Conservation (phyloP, 2,329 filamentous ascomycete genomes). For the Neoscytalidium dimidiatum region DNA sequence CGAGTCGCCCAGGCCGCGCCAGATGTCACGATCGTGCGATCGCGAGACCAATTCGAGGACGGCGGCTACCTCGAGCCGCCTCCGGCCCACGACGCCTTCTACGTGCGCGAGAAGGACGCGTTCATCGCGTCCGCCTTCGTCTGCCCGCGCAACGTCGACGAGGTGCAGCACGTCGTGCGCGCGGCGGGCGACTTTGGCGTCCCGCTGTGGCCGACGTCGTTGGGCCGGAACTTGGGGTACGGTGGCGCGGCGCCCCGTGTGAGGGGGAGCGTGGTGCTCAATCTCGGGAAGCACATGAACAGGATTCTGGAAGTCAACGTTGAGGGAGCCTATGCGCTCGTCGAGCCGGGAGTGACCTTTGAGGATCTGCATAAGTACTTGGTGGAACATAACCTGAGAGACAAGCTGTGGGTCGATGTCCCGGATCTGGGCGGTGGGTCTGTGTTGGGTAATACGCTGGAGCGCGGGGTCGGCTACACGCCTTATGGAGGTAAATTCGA, state of each 20-base stretch:
- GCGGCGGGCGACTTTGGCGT: slow-evolving; percentile 38
- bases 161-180: slow-evolving; percentile 34
- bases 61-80: slow-evolving; percentile 26
- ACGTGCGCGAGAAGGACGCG: slow-evolving; percentile 45
- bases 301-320: slow-evolving; percentile 42
- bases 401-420: slow-evolving; percentile 46
- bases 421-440: slow-evolving; percentile 38
- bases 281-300: slow-evolving; percentile 47
- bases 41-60: slow-evolving; percentile 21
- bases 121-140: slow-evolving; percentile 47
- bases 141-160: slow-evolving; percentile 45
- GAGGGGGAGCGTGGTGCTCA: slow-evolving; percentile 48
- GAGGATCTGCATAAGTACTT: slow-evolving; percentile 48
- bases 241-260: slow-evolving; percentile 52
- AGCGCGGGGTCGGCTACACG: slow-evolving; percentile 39
- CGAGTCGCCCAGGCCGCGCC: background rate
- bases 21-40: slow-evolving; percentile 22
- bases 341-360: slow-evolving; percentile 53
- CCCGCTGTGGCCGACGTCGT: slow-evolving; percentile 36
- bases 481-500: slow-evolving; percentile 39
- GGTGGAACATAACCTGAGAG: slow-evolving; percentile 39
- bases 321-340: slow-evolving; percentile 42
- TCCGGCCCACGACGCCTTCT: slow-evolving; percentile 43
- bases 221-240: slow-evolving; percentile 52
- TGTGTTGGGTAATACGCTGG: slow-evolving; percentile 38